Percentiles rank a stretch among this genome's conserved stretches.
phyloP scores from a whole-genome alignment of 768 basidiomycete genomes.

The Mycena capillaripes region DNA sequence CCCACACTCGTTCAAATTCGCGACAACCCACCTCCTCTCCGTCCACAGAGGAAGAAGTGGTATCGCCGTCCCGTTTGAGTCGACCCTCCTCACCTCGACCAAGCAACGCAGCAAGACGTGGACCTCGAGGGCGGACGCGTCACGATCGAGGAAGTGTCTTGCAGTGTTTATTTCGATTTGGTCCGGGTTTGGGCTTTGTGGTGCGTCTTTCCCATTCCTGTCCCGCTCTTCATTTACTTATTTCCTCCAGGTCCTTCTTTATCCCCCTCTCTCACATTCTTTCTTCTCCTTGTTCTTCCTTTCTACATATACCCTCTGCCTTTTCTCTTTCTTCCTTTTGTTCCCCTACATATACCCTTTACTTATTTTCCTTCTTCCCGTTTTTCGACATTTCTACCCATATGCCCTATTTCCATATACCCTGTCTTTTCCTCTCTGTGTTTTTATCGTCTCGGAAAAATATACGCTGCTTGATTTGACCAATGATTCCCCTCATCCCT shows the following conservation, averaged over 20 bases:
- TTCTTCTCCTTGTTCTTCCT: no score
- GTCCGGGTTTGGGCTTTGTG: not conserved
- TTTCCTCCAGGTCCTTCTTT: not conserved
- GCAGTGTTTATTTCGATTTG: conserved; percentile 8
- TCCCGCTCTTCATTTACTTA: not conserved
- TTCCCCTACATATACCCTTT: no score
- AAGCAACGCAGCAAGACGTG: conserved; percentile 4
- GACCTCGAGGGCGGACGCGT: conserved; percentile 26
- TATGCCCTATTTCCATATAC: no score
- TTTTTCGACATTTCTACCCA: no score
- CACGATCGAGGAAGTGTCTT: conserved; percentile 14
- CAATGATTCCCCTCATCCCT: no score
- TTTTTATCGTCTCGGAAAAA: no score
- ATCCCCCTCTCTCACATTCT: not conserved
- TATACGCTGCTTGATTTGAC: no score
- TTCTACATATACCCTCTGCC: no score
- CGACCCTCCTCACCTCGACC: not conserved
- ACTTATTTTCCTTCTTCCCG: no score
- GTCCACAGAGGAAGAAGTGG: not conserved
- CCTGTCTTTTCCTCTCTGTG: no score
- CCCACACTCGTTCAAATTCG: no score
- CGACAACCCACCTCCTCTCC: not conserved
- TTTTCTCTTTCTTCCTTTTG: no score
- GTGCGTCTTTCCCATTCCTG: not conserved
- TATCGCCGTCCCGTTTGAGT: not conserved